phyloP scores from a whole-genome alignment of 768 basidiomycete genomes.

The Agaricus subrufescens region DNA sequence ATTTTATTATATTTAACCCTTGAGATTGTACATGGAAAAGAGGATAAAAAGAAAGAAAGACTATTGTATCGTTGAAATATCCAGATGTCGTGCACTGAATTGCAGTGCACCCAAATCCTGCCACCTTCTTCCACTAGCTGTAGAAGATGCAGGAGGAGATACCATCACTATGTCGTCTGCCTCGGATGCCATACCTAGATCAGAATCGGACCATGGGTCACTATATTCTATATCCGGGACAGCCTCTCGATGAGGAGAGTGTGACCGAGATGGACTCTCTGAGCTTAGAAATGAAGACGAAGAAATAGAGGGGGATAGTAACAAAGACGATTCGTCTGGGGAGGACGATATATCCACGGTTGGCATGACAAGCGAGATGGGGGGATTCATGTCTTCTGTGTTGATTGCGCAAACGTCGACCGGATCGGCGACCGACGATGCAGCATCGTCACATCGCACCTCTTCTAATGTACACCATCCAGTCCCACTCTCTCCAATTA shows the following conservation, averaged over 20 bases:
- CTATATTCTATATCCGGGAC: slow-evolving; percentile 15
- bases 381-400: slow-evolving; percentile 39
- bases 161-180: slow-evolving; percentile 20
- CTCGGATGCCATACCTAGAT: slow-evolving; percentile 11
- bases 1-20: too few relatives aligned
- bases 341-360: slow-evolving; percentile 67
- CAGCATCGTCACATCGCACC: slow-evolving; percentile 19
- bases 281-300: slow-evolving; percentile 7
- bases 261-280: background rate
- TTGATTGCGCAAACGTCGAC: slow-evolving; percentile 1
- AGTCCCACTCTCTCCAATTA: slow-evolving; percentile 66
- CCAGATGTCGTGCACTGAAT: slow-evolving; percentile 30
- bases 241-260: slow-evolving; percentile 10
- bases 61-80: background rate
- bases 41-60: background rate
- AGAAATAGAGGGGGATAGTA: slow-evolving; percentile 1
- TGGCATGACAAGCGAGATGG: slow-evolving; percentile 71
- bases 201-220: slow-evolving; percentile 28
- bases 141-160: slow-evolving; percentile 27
- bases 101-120: slow-evolving; percentile 13
- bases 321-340: slow-evolving; percentile 24
- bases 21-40: background rate
- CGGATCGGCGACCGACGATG: slow-evolving; percentile 19
- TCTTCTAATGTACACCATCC: slow-evolving; percentile 80
- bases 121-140: slow-evolving; percentile 6